phyloP scores from a whole-genome alignment of 106 monocot species.

The Phalaenopsis aphrodite region DNA sequence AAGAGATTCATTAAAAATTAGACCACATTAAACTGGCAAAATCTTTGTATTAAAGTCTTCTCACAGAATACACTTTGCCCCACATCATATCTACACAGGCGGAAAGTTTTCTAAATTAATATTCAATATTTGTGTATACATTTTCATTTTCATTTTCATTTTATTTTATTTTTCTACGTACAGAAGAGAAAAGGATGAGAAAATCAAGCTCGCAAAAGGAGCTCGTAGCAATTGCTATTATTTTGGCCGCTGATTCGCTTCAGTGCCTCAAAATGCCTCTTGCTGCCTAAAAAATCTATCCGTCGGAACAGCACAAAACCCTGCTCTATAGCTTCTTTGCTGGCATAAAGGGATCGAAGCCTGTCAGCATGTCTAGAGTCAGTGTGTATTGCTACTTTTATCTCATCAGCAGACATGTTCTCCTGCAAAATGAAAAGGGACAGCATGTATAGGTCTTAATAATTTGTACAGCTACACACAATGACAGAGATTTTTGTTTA shows the following conservation, averaged over 20 bases:
- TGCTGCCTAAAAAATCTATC: conserved; percentile 77
- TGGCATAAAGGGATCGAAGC: conserved; percentile 58
- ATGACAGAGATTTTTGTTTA: too few species aligned
- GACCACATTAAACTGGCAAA: too few species aligned
- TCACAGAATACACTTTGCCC: too few species aligned
- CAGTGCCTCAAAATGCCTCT: conserved; percentile 70
- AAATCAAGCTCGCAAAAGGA: conserved; percentile 61
- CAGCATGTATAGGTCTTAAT: too few species aligned
- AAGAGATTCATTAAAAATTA: too few species aligned
- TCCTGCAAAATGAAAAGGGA: conserved; percentile 29
- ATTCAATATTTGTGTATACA: too few species aligned
- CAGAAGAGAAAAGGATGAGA: neutral
- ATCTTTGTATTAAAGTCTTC: too few species aligned
- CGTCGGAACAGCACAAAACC: conserved; percentile 48
- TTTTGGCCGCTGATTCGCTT: conserved; percentile 65
- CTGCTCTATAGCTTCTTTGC: conserved; percentile 41
- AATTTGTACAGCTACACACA: too few species aligned
- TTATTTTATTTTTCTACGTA: too few species aligned
- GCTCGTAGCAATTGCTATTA: conserved; percentile 63
- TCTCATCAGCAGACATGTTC: conserved; percentile 64
- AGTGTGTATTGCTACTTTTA: conserved; percentile 72
- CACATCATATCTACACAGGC: too few species aligned
- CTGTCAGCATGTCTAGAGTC: conserved; percentile 83
- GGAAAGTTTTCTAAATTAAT: too few species aligned
- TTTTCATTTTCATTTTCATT: too few species aligned